phyloP scores from a whole-genome alignment of 495 filamentous ascomycete genomes.

The Penicillium atrosanguineum region DNA sequence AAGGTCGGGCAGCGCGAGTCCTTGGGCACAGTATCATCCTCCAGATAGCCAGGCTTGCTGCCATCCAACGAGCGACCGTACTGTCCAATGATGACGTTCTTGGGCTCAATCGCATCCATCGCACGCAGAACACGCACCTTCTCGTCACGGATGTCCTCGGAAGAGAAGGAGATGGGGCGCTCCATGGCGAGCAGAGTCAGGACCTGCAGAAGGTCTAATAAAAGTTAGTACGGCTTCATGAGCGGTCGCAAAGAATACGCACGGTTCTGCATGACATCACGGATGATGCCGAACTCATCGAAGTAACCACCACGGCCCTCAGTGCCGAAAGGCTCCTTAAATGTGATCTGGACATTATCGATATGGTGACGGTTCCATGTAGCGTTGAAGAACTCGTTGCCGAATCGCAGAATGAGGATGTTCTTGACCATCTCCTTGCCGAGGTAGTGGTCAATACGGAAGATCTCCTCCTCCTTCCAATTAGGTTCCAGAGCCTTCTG shows the following conservation, averaged over 20 bases:
- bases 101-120: constrained; percentile 95
- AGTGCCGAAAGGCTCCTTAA: constrained; percentile 99
- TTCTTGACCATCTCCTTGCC: constrained; percentile 99
- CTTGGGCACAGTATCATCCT: constrained; percentile 97
- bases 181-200: constrained; percentile 98
- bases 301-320: constrained; percentile 99
- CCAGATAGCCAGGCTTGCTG: constrained; percentile 96
- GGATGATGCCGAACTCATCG: constrained; percentile 99
- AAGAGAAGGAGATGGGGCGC: constrained; percentile 94
- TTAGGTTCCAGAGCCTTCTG: constrained; percentile 94
- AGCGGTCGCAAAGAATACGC: constrained; percentile 15
- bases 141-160: constrained; percentile 98
- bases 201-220: constrained; percentile 82
- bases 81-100: constrained; percentile 99
- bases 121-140: constrained; percentile 93
- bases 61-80: constrained; percentile 96
- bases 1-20: constrained; percentile 97
- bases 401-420: constrained; percentile 95
- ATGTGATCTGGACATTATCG: constrained; percentile 95
- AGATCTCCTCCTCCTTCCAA: constrained; percentile 99
- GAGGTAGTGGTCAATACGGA: constrained; percentile 99
- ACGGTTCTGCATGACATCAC: constrained; percentile 97
- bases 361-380: constrained; percentile 99
- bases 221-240: constrained; percentile 20
- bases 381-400: constrained; percentile 98